These are phyloP conservation scores for Naematelia aurantialba DNA, from an alignment of 768 basidiomycete genomes.

Conservation along the genomic window DNA sequence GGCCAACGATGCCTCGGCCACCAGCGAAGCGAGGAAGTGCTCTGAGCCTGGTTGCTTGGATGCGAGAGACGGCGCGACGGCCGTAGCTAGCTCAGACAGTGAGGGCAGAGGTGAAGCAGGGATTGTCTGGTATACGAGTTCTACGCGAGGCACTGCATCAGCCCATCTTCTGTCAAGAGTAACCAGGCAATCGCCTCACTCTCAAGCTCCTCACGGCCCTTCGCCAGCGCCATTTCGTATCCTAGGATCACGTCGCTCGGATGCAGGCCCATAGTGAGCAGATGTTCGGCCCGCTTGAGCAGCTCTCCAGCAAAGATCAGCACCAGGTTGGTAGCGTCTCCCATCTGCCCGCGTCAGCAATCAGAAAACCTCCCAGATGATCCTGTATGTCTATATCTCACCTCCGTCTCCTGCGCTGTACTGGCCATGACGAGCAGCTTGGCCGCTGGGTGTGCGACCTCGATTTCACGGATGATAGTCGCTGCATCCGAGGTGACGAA, in stretches of 20 bases:
- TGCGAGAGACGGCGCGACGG: slow-evolving; percentile 86
- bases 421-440: slow-evolving; percentile 99
- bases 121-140: slow-evolving; percentile 26
- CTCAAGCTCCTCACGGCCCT: slow-evolving; percentile 82
- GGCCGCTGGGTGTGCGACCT: slow-evolving; percentile 96
- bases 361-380: not conserved
- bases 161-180: not conserved
- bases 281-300: slow-evolving; percentile 83
- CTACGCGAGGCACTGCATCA: slow-evolving; percentile 17
- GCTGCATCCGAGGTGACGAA: slow-evolving; percentile 99
- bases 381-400: slow-evolving; percentile 49
- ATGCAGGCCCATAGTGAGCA: slow-evolving; percentile 93
- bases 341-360: slow-evolving; percentile 63
- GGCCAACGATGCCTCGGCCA: slow-evolving; percentile 85
- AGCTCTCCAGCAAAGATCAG: slow-evolving; percentile 93
- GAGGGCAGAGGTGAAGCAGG: slow-evolving; percentile 60
- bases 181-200: slow-evolving; percentile 59
- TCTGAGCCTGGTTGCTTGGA: slow-evolving; percentile 97
- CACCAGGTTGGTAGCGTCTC: slow-evolving; percentile 93
- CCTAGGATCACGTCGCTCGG: slow-evolving; percentile 93
- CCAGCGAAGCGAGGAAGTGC: slow-evolving; percentile 71
- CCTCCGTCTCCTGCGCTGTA: slow-evolving; percentile 92
- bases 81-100: slow-evolving; percentile 64
- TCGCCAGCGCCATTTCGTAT: slow-evolving; percentile 83
- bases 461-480: slow-evolving; percentile 95